A percentile compares a stretch with the other conserved stretches of the same genome.
phyloP scores from a whole-genome alignment of 306 rosid species.

The Trichosanthes cucumerina region DNA sequence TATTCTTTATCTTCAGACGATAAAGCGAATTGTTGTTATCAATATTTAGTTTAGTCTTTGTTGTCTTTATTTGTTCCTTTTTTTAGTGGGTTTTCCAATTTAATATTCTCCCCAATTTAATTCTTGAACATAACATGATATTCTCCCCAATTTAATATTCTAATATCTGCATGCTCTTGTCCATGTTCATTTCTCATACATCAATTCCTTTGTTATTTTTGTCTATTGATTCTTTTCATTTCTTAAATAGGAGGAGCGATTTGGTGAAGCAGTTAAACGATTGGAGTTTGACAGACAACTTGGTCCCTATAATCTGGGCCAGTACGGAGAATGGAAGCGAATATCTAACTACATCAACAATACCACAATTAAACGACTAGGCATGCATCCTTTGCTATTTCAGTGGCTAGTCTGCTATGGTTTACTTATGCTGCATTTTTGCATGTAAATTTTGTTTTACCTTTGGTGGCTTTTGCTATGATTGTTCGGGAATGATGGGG shows the following conservation, averaged over 20 bases:
- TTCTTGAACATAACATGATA: background rate
- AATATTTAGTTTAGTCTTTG: background rate
- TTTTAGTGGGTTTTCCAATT: background rate
- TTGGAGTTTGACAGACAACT: constrained; percentile 83
- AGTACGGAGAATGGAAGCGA: constrained; percentile 56
- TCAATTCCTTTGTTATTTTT: background rate
- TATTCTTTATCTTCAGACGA: too few species aligned
- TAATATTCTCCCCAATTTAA: too few species aligned
- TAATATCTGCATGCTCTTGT: background rate
- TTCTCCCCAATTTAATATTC: background rate
- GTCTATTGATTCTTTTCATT: background rate
- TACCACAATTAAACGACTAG: constrained; percentile 41
- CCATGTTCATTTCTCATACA: background rate
- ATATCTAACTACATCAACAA: constrained; percentile 58
- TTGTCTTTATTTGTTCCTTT: background rate
- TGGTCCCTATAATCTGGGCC: constrained; percentile 70
- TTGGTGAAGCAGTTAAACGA: constrained; percentile 47
- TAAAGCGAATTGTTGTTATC: too few species aligned
- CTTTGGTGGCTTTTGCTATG: background rate
- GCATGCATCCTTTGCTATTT: constrained; percentile 23
- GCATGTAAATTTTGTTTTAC: background rate
- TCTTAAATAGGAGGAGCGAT: constrained; percentile 48
- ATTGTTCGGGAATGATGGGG: background rate
- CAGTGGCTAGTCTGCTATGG: background rate
- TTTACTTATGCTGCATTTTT: background rate